phyloP scores from a whole-genome alignment of 805 yeast species.

The Kazachstania africana region DNA sequence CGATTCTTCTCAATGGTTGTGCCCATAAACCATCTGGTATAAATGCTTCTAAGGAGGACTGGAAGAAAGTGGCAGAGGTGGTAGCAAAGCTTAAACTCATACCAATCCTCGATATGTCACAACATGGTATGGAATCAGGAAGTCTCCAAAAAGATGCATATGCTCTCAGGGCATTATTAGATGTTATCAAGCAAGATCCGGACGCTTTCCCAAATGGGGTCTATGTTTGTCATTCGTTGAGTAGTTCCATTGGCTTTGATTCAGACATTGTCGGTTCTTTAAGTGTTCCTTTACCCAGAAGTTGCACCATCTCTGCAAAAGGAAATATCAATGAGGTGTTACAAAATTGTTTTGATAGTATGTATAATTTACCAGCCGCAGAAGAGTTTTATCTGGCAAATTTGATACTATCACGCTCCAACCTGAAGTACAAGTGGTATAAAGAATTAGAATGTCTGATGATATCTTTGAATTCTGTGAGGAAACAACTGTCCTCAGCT shows the following conservation, averaged over 20 bases:
- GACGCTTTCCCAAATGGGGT: slow-evolving; percentile 38
- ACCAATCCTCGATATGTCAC: slow-evolving; percentile 85
- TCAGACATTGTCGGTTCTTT: neutral
- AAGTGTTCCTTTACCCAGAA: neutral
- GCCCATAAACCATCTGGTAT: slow-evolving; percentile 96
- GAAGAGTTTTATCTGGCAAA: neutral
- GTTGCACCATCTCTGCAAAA: neutral
- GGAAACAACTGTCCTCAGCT: neutral
- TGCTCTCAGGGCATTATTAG: slow-evolving; percentile 31
- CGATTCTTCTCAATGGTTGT: slow-evolving; percentile 75
- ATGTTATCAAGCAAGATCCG: slow-evolving; percentile 6
- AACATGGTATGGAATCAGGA: slow-evolving; percentile 89
- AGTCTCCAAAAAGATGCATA: slow-evolving; percentile 61
- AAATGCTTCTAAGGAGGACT: slow-evolving; percentile 71
- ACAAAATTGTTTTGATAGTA: neutral
- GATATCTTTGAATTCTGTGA: no score
- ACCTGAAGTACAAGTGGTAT: neutral
- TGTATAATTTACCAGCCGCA: neutral
- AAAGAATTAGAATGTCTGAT: neutral
- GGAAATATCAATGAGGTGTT: neutral
- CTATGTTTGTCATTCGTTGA: slow-evolving; percentile 77
- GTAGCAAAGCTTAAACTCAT: slow-evolving; percentile 45
- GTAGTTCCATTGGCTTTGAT: slow-evolving; percentile 87
- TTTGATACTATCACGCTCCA: neutral
- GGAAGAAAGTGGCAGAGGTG: slow-evolving; percentile 62